These are phyloP conservation scores for Thelephora aurantiotincta DNA, from an alignment of 768 basidiomycete species.

Conservation along the genomic window DNA sequence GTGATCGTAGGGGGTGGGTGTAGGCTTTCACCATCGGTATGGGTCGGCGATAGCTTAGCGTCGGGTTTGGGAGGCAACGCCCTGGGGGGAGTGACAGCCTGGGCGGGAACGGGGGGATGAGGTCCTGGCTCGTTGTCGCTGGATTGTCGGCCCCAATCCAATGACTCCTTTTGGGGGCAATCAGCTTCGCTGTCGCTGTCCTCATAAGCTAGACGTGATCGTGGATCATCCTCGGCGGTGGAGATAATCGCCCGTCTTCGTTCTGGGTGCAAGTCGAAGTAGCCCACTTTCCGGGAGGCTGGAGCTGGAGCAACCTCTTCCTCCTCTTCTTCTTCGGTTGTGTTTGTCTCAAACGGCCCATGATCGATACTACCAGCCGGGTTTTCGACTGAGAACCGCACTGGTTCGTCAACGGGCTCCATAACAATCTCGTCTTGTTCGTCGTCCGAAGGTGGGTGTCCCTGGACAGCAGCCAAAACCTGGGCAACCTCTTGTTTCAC, in stretches of 20 bases:
- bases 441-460: slow-evolving; percentile 25
- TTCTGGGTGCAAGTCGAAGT: slow-evolving; percentile 73
- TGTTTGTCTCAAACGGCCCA: neutral
- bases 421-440: slow-evolving; percentile 18
- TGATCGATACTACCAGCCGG: neutral
- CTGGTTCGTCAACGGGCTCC: slow-evolving; percentile 11
- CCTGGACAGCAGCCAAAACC: slow-evolving; percentile 45
- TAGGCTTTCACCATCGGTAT: too few relatives aligned
- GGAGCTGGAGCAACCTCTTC: slow-evolving; percentile 12
- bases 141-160: too few relatives aligned
- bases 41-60: too few relatives aligned
- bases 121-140: too few relatives aligned
- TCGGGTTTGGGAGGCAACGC: too few relatives aligned
- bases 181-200: neutral
- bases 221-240: slow-evolving; percentile 4
- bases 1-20: neutral
- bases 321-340: slow-evolving; percentile 12
- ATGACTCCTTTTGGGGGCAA: neutral
- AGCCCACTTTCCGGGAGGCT: slow-evolving; percentile 22
- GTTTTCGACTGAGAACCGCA: neutral
- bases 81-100: neutral
- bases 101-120: neutral
- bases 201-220: slow-evolving; percentile 2
- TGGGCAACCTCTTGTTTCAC: slow-evolving; percentile 62
- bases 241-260: slow-evolving; percentile 26